phyloP scores from a whole-genome alignment of 106 monocot genomes.

The Gastrodia elata region DNA sequence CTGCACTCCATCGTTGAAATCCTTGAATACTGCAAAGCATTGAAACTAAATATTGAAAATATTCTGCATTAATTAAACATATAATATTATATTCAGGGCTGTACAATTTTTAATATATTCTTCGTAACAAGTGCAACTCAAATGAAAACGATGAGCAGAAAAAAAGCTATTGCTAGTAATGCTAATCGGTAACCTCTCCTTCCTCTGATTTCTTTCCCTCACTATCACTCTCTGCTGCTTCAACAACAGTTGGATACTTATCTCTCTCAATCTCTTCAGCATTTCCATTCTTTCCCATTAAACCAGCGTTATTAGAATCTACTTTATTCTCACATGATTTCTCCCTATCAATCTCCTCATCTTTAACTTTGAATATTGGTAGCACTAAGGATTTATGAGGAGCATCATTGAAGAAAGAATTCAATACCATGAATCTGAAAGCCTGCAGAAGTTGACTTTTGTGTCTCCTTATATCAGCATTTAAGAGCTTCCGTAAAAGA shows the following conservation, averaged over 20 bases:
- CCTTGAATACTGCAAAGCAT: too few relatives aligned
- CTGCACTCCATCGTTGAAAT: too few relatives aligned
- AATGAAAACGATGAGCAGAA: too few relatives aligned
- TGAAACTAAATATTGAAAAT: too few relatives aligned
- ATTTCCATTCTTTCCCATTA: not conserved
- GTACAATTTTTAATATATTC: too few relatives aligned
- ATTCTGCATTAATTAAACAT: too few relatives aligned
- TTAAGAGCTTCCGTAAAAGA: constrained; percentile 78
- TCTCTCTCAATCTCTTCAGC: not conserved
- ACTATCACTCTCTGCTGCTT: not conserved
- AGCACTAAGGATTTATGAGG: constrained; percentile 45
- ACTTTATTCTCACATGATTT: not conserved
- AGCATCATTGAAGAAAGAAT: constrained; percentile 63
- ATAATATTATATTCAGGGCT: too few relatives aligned
- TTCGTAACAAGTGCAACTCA: too few relatives aligned
- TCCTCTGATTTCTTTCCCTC: constrained; percentile 11
- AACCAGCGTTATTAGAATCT: not conserved
- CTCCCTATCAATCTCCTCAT: not conserved
- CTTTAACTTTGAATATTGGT: constrained; percentile 32
- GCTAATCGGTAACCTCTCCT: constrained; percentile 12
- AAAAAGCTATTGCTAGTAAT: too few relatives aligned
- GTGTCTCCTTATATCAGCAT: constrained; percentile 59
- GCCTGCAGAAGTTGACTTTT: constrained; percentile 58
- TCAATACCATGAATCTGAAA: constrained; percentile 71
- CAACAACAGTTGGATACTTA: not conserved